Evolutionary conservation across 148 eudicot genomes (phyloP), one percentile per base, ranked within the genome.

Genomic region (Hydrangea macrophylla): DNA sequence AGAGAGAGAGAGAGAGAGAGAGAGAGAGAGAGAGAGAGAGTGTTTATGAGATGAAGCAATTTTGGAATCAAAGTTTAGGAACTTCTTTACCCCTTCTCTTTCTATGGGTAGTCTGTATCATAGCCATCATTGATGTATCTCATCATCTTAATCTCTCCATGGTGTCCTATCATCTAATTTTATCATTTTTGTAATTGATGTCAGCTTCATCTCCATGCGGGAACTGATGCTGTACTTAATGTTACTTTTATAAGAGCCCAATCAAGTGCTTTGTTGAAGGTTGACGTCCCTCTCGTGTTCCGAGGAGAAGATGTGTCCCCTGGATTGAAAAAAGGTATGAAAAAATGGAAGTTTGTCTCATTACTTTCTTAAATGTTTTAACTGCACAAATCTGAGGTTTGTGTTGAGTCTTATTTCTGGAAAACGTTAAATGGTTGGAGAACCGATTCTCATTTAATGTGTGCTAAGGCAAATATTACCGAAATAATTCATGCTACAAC

Each of bases 251-350:
- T 93, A 60, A 85, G 96, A 80, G 96, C 98, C 17, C 98, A 96
- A n/a, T 79, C 98, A 15, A 79, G 82, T 68, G 98, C 96, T 59
- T 73, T 87, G 67, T 64, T 90, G 76, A 93, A 86, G 85, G 82
- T 92, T 51, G 97, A 92, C 1, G 88, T 92, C 73, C 97, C 97
- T 53, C 92, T 92, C 45, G 83, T 90, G 26, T 90, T 84, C 63
- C 86, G 88, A 77, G 98, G 96, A 80, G 98, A 93, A 18, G 98
- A 90, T 72, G 76, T 93, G 15, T 93, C 92, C 51, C 98, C 98
- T 58, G 92, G 98, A 69, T 61, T 93, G 53, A 90, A 83, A 78
- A 93, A 93, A 85, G 97, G 95, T 89, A 81, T 28, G 50, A n/a
- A 24, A 36, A 17, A 36, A 36, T 48, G 9, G 54, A 17, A 25